phyloP scores from a whole-genome alignment of 1,139 yeast species.

The Kodamaea ohmeri region DNA sequence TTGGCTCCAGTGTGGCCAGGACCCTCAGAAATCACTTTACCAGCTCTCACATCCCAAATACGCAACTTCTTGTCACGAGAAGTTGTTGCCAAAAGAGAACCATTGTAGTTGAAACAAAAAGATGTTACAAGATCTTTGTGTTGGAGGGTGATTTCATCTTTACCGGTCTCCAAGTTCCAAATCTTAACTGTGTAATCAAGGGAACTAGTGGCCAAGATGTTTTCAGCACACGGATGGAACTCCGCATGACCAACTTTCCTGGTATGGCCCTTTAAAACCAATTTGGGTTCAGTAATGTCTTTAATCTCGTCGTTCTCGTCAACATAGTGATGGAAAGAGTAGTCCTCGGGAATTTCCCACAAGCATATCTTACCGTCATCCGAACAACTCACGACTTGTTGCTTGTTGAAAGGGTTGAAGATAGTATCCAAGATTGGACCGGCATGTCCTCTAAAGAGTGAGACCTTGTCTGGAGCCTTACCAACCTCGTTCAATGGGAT shows the following conservation, averaged over 20 bases:
- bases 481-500: constrained; percentile 85
- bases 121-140: constrained; percentile 91
- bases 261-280: constrained; percentile 76
- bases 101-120: constrained; percentile 85
- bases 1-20: constrained; percentile 92
- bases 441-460: constrained; percentile 92
- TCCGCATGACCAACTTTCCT: constrained; percentile 92
- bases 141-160: constrained; percentile 66
- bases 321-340: constrained; percentile 59
- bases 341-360: constrained; percentile 84
- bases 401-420: constrained; percentile 83
- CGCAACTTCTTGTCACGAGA: constrained; percentile 90
- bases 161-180: constrained; percentile 82
- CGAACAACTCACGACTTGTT: constrained; percentile 76
- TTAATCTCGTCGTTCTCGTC: constrained; percentile 62
- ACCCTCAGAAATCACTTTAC: constrained; percentile 76
- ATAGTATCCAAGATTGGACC: constrained; percentile 95
- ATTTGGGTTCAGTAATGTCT: constrained; percentile 67
- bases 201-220: constrained; percentile 85
- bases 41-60: constrained; percentile 85
- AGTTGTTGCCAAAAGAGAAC: constrained; percentile 80
- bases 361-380: constrained; percentile 88
- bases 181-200: constrained; percentile 86
- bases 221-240: constrained; percentile 84
- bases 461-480: constrained; percentile 91